phyloP scores from a whole-genome alignment of 805 yeast species.

The Yamadazyma olivae region DNA sequence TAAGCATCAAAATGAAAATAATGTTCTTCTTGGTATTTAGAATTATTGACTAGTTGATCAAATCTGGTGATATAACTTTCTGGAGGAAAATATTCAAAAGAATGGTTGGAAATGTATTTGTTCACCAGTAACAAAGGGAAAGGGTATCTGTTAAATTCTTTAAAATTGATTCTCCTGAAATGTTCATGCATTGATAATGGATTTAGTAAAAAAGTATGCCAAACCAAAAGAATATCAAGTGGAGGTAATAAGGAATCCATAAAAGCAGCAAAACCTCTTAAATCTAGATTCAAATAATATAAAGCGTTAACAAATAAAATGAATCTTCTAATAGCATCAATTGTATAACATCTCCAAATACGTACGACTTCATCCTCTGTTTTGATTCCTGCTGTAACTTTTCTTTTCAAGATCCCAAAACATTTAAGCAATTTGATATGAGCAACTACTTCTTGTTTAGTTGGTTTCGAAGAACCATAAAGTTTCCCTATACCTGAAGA shows the following conservation, averaged over 20 bases:
- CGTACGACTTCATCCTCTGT: too few species aligned
- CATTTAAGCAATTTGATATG: too few species aligned
- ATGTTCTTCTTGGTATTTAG: too few species aligned
- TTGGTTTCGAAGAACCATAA: too few species aligned
- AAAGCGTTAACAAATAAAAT: conserved; percentile 10
- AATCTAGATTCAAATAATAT: neutral
- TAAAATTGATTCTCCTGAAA: neutral
- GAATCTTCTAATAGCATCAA: conserved; percentile 21
- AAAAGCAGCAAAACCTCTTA: neutral
- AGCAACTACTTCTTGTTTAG: too few species aligned
- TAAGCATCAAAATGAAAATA: too few species aligned
- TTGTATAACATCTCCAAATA: conserved; percentile 22
- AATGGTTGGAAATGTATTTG: conserved; percentile 6
- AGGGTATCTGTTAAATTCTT: conserved; percentile 13
- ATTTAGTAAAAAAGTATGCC: conserved; percentile 19
- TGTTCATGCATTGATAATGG: conserved; percentile 9
- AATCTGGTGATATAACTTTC: too few species aligned
- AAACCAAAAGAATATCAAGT: conserved; percentile 19
- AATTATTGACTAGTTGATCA: too few species aligned
- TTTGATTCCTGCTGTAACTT: too few species aligned
- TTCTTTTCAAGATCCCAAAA: too few species aligned
- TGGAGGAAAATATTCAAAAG: too few species aligned
- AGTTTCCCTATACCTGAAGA: too few species aligned
- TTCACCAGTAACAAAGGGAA: conserved; percentile 15
- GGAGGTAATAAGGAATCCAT: conserved; percentile 13